Evolutionary conservation across 352 stramenopile species (phyloP).

Genomic region (Phytopythium oedochilum): DNA sequence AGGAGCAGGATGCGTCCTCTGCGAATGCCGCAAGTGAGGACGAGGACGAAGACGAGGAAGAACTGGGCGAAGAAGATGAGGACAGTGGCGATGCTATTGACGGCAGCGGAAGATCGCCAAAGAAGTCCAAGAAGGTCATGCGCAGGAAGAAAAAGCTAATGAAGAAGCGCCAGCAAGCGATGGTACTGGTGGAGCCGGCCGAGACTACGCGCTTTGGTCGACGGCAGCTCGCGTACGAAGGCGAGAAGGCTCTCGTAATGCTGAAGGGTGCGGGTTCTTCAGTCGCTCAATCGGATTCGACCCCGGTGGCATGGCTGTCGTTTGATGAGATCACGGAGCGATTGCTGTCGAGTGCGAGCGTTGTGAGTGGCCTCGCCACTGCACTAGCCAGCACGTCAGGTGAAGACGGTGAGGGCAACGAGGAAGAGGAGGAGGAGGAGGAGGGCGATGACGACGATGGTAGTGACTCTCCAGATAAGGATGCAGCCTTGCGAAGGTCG

Average conservation of each 20-base stretch:
- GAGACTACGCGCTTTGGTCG: constrained; percentile 21
- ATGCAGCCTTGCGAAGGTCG: not conserved
- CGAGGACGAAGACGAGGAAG: constrained; percentile 30
- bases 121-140: constrained; percentile 9
- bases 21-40: constrained; percentile 16
- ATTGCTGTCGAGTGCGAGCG: constrained; percentile 15
- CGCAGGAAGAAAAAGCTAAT: constrained; percentile 11
- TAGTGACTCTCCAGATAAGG: not conserved
- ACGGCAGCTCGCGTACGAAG: constrained; percentile 28
- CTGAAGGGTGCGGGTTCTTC: not conserved
- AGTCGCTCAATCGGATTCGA: not conserved
- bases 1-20: constrained; percentile 28
- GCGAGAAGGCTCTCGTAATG: constrained; percentile 34
- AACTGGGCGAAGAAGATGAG: constrained; percentile 32
- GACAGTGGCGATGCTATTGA: constrained; percentile 17
- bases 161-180: constrained; percentile 19
- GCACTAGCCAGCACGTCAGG: not conserved
- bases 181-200: constrained; percentile 25
- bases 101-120: constrained; percentile 10
- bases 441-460: constrained; percentile 1
- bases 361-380: constrained; percentile 3
- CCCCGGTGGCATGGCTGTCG: constrained; percentile 6
- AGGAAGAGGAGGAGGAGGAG: constrained; percentile 31
- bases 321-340: constrained; percentile 14
- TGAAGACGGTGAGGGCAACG: constrained; percentile 6